Conservation (phyloP, 2,329 filamentous ascomycete species). For the Arachnomyces sp. region DNA sequence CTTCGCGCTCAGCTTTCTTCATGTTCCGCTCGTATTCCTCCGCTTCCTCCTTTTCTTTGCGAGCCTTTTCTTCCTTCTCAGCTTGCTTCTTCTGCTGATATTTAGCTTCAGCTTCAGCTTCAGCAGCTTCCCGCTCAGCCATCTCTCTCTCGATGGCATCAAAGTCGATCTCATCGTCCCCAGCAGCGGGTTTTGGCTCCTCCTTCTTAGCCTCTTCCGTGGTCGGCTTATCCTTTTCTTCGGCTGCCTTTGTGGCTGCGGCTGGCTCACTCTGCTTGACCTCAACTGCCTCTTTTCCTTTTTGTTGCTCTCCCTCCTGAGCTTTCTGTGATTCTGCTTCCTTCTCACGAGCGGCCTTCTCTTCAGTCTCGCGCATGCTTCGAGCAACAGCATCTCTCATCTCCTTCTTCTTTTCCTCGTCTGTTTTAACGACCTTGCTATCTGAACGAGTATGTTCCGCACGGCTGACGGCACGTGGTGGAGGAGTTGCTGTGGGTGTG, state of each 20-base stretch:
- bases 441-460: slow-evolving; percentile 64
- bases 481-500: slow-evolving; percentile 70
- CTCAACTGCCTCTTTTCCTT: slow-evolving; percentile 34
- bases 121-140: slow-evolving; percentile 41
- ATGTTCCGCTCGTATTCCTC: slow-evolving; percentile 40
- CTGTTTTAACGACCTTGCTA: slow-evolving; percentile 62
- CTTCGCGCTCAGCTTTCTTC: slow-evolving; percentile 42
- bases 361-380: slow-evolving; percentile 32
- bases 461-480: slow-evolving; percentile 64
- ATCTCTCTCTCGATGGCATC: slow-evolving; percentile 42
- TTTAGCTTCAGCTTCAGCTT: slow-evolving; percentile 37
- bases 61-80: slow-evolving; percentile 52
- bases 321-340: slow-evolving; percentile 29
- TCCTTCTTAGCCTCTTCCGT: slow-evolving; percentile 21
- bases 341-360: slow-evolving; percentile 25
- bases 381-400: slow-evolving; percentile 51
- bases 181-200: slow-evolving; percentile 23
- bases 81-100: slow-evolving; percentile 68
- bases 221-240: slow-evolving; percentile 14
- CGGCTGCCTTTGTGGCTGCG: slow-evolving; percentile 15
- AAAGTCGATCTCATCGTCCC: slow-evolving; percentile 38
- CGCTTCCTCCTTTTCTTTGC: slow-evolving; percentile 40
- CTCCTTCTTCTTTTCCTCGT: slow-evolving; percentile 73
- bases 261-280: slow-evolving; percentile 9
- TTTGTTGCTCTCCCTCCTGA: slow-evolving; percentile 3